Percentiles rank a stretch among this genome's conserved stretches.
phyloP scores from a whole-genome alignment of 306 rosid genomes.

The Castanopsis chinensis region DNA sequence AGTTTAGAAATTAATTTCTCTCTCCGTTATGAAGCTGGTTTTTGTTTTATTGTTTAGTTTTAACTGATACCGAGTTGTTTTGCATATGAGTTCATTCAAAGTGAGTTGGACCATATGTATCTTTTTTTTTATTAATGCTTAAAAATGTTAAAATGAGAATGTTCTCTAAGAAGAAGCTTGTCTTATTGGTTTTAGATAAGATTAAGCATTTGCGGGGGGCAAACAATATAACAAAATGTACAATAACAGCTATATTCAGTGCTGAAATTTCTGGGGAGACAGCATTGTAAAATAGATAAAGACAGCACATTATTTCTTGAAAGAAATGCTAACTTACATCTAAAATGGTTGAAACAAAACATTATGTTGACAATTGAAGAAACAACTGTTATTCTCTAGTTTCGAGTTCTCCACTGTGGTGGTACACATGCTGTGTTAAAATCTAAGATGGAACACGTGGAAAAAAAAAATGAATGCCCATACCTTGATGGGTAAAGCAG shows the following conservation, averaged over 20 bases:
- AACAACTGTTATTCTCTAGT: neutral
- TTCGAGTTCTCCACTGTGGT: neutral
- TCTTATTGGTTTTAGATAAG: neutral
- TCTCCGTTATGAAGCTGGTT: neutral
- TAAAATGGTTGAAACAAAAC: neutral
- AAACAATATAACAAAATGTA: neutral
- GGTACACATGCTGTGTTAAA: neutral
- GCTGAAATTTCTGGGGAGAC: neutral
- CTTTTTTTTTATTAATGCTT: neutral
- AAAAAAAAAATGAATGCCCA: neutral
- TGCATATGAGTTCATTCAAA: neutral
- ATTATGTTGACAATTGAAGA: neutral
- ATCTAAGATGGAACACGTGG: constrained; percentile 1
- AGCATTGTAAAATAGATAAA: neutral
- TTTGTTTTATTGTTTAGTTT: neutral
- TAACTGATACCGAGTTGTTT: neutral
- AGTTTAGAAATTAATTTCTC: neutral
- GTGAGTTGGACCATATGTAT: neutral
- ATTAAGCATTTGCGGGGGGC: neutral
- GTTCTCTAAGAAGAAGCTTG: neutral
- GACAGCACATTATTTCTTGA: neutral
- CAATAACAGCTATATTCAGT: neutral
- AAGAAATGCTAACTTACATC: neutral
- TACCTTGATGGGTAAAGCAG: neutral
- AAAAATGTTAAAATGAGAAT: neutral